phyloP scores from a whole-genome alignment of 2,329 filamentous ascomycete genomes.

The Ophiosphaerella narmari region DNA sequence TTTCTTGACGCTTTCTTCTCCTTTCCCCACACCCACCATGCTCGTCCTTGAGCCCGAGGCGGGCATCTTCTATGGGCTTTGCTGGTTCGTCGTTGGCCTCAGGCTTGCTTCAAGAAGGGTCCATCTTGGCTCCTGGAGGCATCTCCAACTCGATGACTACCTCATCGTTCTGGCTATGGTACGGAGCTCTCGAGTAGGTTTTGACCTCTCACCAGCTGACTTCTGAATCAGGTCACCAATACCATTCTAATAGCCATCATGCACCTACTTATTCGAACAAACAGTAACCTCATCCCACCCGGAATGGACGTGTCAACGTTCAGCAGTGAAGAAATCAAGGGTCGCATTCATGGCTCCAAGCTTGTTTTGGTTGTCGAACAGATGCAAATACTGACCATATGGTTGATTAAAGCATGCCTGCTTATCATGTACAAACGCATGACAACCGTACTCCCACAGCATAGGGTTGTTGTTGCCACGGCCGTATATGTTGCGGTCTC shows the following conservation, averaged over 20 bases:
- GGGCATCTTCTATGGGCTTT: constrained; percentile 39
- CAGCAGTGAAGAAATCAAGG: constrained; percentile 44
- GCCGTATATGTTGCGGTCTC: constrained; percentile 51
- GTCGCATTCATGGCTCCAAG: constrained; percentile 59
- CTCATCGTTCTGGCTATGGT: constrained; percentile 44
- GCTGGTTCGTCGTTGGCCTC: constrained; percentile 39
- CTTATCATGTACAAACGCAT: constrained; percentile 59
- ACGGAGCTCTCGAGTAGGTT: constrained; percentile 1
- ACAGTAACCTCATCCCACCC: constrained; percentile 44
- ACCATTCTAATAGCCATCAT: constrained; percentile 41
- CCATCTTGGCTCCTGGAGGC: constrained; percentile 38
- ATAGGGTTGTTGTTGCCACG: constrained; percentile 48
- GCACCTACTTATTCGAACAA: constrained; percentile 37
- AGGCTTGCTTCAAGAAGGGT: constrained; percentile 36
- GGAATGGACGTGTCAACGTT: constrained; percentile 37
- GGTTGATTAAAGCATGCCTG: constrained; percentile 60
- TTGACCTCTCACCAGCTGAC: constrained; percentile 5
- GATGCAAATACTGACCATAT: constrained; percentile 57
- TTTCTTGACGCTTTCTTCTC: background rate
- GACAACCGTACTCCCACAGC: constrained; percentile 44
- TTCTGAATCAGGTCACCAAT: constrained; percentile 29
- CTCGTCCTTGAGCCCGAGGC: constrained; percentile 40
- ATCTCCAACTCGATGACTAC: constrained; percentile 43
- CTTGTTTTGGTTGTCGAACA: constrained; percentile 60
- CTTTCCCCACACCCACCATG: constrained; percentile 18